Percentiles rank a stretch among this genome's conserved stretches.
These are phyloP conservation scores for Colletotrichum sp. DNA, from an alignment of 2,329 filamentous ascomycete genomes.

Conservation along the genomic window DNA sequence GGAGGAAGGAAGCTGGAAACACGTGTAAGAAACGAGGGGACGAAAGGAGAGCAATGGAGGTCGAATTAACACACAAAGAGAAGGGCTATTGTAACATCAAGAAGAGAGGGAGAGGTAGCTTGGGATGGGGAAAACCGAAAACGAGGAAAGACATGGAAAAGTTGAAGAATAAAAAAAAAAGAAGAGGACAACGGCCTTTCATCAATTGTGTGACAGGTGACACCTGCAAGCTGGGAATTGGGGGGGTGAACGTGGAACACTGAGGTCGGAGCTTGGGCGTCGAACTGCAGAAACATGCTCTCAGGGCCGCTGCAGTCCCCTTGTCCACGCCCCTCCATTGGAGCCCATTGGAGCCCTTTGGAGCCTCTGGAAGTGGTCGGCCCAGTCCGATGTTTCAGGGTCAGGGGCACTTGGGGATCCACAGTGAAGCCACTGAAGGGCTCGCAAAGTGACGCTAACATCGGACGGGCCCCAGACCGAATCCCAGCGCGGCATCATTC, in stretches of 20 bases:
- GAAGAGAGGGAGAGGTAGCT: not conserved
- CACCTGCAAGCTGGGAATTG: not conserved
- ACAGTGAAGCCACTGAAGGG: not conserved
- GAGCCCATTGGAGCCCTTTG: not conserved
- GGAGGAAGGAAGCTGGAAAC: not conserved
- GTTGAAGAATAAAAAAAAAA: not conserved
- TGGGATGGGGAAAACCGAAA: not conserved
- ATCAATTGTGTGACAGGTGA: not conserved
- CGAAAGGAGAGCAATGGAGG: not conserved
- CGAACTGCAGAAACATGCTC: conserved; percentile 17
- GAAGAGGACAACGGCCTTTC: not conserved
- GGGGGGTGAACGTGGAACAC: not conserved
- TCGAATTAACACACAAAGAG: not conserved
- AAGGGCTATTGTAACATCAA: not conserved
- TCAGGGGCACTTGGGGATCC: conserved; percentile 10
- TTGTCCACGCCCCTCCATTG: not conserved
- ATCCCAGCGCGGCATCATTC: not conserved
- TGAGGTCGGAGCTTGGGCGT: conserved; percentile 11
- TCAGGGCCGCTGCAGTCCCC: not conserved
- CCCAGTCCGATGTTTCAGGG: conserved; percentile 22
- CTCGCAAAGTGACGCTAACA: not conserved
- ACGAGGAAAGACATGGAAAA: not conserved
- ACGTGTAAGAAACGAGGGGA: not conserved
- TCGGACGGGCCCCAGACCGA: conserved; percentile 4
- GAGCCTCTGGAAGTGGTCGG: not conserved